Base-by-base conservation (phyloP, 2,329 filamentous ascomycete species). In the Aspergillus carbonarius region DNA sequence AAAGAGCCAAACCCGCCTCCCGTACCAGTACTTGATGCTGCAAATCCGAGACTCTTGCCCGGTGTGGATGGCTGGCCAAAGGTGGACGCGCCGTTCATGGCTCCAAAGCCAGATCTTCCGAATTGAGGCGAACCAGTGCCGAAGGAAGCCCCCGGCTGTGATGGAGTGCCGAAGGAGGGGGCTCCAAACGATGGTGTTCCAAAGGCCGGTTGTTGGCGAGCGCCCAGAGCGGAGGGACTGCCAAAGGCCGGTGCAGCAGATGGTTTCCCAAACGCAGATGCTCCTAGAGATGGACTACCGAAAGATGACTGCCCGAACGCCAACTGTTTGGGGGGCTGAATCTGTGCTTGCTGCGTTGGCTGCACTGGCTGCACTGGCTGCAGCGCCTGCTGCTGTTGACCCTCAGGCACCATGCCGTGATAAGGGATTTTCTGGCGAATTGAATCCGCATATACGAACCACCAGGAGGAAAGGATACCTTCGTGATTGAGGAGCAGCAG, bases 401-500 rank as follows among this genome's bases (percentile, higher is more conserved):
- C 67, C 53, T 64, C 66, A n/a, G 75, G 74, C 58, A 80, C 78
- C 63, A 97, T 79, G 4, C 89, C 90, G 40, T 88, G 84, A 72
- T 92, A 98, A 0, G 85, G 84, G 6, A 85, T 86, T 3, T 88
- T 88, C 66, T 88, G 81, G 59, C 88, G 85, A 61, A 99, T 87
- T 1, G 93, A 92, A 42, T 96, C 92, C 35, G 89, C 86, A 76
- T 97, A 97, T 18, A 98, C 84, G 44, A 98, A 78, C 91, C 93
- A 97, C 92, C 93, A 99, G 12, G 87, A 84, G 47, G 86, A 87
- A 15, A 99, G 80, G 9, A 96, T 78, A 63, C 95, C 95, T 69
- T 97, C 91, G 64, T 96, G 88, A 60, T 96, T 98, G 15, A 99
- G 80, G 30, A 92, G 83, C 82, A 95, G 88, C 42, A 96, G 81